Evolutionary conservation across 495 filamentous ascomycete genomes (phyloP).

Genomic region (Penicillium psychrofluorescens): DNA sequence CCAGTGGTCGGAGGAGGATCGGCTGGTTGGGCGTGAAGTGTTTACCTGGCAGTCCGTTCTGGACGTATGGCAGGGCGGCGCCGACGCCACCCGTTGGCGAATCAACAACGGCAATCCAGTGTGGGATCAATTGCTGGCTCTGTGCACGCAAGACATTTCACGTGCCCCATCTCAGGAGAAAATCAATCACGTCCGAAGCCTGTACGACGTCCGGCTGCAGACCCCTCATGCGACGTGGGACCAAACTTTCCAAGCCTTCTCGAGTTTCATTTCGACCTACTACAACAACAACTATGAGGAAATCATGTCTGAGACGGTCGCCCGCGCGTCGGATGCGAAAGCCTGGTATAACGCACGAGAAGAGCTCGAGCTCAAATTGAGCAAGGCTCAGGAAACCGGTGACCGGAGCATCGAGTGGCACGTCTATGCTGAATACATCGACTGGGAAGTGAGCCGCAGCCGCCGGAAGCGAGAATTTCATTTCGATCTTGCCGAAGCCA

Average conservation of each 20-base stretch:
- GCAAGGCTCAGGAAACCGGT: conserved; percentile 47
- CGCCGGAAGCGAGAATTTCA: conserved; percentile 45
- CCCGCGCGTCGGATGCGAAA: conserved; percentile 60
- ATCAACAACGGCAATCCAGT: conserved; percentile 78
- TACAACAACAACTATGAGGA: conserved; percentile 68
- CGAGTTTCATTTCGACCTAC: conserved; percentile 70
- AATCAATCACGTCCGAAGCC: conserved; percentile 54
- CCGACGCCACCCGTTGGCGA: conserved; percentile 70
- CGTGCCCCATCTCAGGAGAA: conserved; percentile 48
- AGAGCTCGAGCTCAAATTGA: conserved; percentile 61
- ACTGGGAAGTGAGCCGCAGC: conserved; percentile 66
- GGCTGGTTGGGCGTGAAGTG: conserved; percentile 63
- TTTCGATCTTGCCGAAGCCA: conserved; percentile 59
- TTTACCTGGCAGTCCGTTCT: conserved; percentile 71
- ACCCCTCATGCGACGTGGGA: conserved; percentile 82
- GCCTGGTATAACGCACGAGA: conserved; percentile 61
- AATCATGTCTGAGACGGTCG: conserved; percentile 66
- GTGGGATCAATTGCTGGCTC: conserved; percentile 74
- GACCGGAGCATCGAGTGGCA: conserved; percentile 51
- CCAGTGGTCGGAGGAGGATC: conserved; percentile 72
- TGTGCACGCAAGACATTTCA: conserved; percentile 55
- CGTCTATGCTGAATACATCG: conserved; percentile 67
- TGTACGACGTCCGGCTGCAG: conserved; percentile 68
- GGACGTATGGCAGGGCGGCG: conserved; percentile 71
- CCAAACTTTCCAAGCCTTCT: conserved; percentile 75